Evolutionary conservation across 331 rosid species (phyloP).

Genomic region (Arachis monticola): DNA sequence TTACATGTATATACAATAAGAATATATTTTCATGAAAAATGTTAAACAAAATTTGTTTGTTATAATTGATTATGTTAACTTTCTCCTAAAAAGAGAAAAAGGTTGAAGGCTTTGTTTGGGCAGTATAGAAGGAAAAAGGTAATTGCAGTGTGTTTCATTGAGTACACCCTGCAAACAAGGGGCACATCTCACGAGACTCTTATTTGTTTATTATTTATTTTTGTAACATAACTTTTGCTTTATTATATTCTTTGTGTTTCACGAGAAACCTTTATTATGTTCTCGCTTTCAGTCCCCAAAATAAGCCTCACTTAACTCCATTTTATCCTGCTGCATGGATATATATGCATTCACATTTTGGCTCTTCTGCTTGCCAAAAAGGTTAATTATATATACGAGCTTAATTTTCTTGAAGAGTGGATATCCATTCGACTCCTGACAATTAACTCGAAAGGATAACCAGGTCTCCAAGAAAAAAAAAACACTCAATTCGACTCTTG

Average conservation of each 20-base stretch:
- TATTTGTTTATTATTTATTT: slow-evolving; percentile 16
- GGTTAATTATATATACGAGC: no score
- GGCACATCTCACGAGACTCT: slow-evolving; percentile 64
- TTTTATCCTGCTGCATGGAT: slow-evolving; percentile 2
- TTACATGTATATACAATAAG: no score
- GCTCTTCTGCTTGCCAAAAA: slow-evolving; percentile 47
- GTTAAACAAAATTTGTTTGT: no score
- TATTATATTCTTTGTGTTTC: slow-evolving; percentile 58
- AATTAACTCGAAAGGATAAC: no score
- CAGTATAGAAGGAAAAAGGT: slow-evolving; percentile 47
- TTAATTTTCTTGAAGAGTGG: no score
- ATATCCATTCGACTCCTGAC: no score
- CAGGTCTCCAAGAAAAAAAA: no score
- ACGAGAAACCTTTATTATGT: slow-evolving; percentile 50
- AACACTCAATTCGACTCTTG: no score
- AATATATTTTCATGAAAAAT: no score
- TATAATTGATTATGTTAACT: no score
- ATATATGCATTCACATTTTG: slow-evolving; percentile 46
- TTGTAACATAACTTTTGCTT: slow-evolving; percentile 34
- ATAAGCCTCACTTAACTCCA: slow-evolving; percentile 47
- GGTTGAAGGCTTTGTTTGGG: slow-evolving; percentile 58
- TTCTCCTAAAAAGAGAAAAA: slow-evolving; percentile 40
- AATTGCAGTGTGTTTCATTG: slow-evolving; percentile 55
- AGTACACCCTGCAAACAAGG: slow-evolving; percentile 67
- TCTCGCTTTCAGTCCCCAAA: slow-evolving; percentile 50